Evolutionary conservation across 2,329 filamentous ascomycete species (phyloP), one percentile per base, ranked within the genome.

Genomic region (Dactylellina sp.): DNA sequence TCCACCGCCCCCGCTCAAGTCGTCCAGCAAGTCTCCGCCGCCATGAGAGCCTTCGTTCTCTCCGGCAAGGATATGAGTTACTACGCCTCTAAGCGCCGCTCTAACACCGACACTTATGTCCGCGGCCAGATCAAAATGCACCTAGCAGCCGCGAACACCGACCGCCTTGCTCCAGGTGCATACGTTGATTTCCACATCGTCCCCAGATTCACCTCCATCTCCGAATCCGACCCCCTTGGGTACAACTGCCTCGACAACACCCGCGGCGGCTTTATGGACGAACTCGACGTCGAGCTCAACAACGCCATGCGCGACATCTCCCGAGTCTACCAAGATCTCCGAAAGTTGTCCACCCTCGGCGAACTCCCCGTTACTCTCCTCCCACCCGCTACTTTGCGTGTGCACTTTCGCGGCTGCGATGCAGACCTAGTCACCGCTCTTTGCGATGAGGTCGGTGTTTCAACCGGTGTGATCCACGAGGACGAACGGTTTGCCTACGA

Each of bases 351-450:
- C 0, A 83, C 85, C 0, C 81, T 98, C 0, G 95, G 95, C 0
- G 93, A 97, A 79, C 83, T 99, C 18, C 93, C 94, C 0, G 87
- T 98, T 35, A 85, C 87, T 0, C 85, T 97, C 59, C 87, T 92
- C 77, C 84, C 86, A 35, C 87, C 87, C 1, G 63, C 77, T 25
- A 86, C 87, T 0, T 83, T 97, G 2, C 88, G 93, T 35, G 88
- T 98, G 1, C 89, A 93, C 28, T 98, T 99, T 79, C 93, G 93
- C 0, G 95, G 95, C 1, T 93, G 95, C 75, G 94, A 98, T 78
- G 88, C 88, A 0, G 87, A 89, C 14, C 91, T 91, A 0, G 90
- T 97, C 0, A 92, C 96, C 79, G 84, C 85, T 1, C 85, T 99
- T 0, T 97, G 93, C 80, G 88, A 92, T 50, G 95, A 99, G 80